phyloP scores from a whole-genome alignment of 441 rosid genomes.

The Erysimum cheiri region DNA sequence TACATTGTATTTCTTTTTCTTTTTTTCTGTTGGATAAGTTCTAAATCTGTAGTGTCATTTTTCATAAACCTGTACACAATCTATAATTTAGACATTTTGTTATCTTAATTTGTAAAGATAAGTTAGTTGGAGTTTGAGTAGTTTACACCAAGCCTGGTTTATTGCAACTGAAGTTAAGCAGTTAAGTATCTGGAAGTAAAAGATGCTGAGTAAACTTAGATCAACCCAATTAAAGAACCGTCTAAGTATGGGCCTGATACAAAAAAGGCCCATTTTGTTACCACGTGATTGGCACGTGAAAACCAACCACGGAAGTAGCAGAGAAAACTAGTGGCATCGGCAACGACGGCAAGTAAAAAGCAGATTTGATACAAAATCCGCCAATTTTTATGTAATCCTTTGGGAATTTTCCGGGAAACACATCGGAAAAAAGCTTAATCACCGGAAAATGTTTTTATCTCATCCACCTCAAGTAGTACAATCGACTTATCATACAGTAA shows the following conservation, averaged over 20 bases:
- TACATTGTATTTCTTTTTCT: no score
- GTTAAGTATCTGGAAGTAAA: no score
- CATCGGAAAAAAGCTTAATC: slow-evolving; percentile 15
- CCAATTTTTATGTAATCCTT: slow-evolving; percentile 24
- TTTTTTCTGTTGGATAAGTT: no score
- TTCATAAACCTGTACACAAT: no score
- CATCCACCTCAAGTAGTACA: slow-evolving; percentile 52
- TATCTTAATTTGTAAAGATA: no score
- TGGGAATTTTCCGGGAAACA: slow-evolving; percentile 1
- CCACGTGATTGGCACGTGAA: slow-evolving; percentile 35
- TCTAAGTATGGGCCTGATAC: slow-evolving; percentile 8
- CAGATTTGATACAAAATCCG: slow-evolving; percentile 21
- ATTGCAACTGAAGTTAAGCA: no score
- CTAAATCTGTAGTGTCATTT: no score
- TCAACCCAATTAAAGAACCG: not conserved
- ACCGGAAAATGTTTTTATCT: slow-evolving; percentile 62
- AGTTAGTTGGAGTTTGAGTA: no score
- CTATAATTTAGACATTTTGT: no score
- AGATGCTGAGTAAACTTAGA: not conserved
- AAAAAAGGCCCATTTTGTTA: slow-evolving; percentile 13
- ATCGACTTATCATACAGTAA: slow-evolving; percentile 39
- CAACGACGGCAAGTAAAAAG: slow-evolving; percentile 18
- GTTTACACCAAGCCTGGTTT: no score
- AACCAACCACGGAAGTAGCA: slow-evolving; percentile 21
- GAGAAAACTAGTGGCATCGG: slow-evolving; percentile 33